Evolutionary conservation across 768 basidiomycete genomes (phyloP).

Genomic region (Hygrocybe coccinea): DNA sequence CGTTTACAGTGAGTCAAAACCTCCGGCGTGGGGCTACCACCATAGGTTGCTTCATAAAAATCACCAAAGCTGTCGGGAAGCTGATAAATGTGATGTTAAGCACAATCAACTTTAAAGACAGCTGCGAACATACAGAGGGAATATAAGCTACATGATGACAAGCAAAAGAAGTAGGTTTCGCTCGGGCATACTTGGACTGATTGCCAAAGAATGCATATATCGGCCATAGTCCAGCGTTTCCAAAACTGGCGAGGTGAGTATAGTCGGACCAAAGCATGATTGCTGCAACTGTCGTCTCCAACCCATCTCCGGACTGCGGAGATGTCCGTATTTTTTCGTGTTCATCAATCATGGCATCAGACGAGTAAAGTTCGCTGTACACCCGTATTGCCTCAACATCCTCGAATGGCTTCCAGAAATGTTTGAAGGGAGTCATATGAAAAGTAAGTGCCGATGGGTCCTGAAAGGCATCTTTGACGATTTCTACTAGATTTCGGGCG

Average conservation of each 20-base stretch:
- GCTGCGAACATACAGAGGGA: slow-evolving; percentile 17
- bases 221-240: slow-evolving; percentile 30
- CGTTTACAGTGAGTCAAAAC: slow-evolving; percentile 20
- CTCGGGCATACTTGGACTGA: slow-evolving; percentile 30
- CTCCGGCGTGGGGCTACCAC: background rate
- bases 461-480: slow-evolving; percentile 20
- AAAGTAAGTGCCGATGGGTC: slow-evolving; percentile 8
- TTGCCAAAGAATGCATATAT: slow-evolving; percentile 32
- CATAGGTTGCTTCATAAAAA: background rate
- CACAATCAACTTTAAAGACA: background rate
- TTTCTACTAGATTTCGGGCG: slow-evolving; percentile 20
- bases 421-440: slow-evolving; percentile 16
- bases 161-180: slow-evolving; percentile 17
- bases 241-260: slow-evolving; percentile 26
- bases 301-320: slow-evolving; percentile 9
- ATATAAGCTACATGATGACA: slow-evolving; percentile 32
- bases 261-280: slow-evolving; percentile 29
- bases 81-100: slow-evolving; percentile 6
- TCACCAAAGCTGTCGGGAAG: slow-evolving; percentile 9
- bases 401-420: slow-evolving; percentile 13
- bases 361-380: slow-evolving; percentile 16
- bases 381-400: slow-evolving; percentile 4
- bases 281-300: slow-evolving; percentile 23
- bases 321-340: slow-evolving; percentile 13
- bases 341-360: slow-evolving; percentile 15